Evolutionary conservation across 2,329 filamentous ascomycete species (phyloP), one percentile per base, ranked within the genome.

Genomic region (Aspergillus sp.): DNA sequence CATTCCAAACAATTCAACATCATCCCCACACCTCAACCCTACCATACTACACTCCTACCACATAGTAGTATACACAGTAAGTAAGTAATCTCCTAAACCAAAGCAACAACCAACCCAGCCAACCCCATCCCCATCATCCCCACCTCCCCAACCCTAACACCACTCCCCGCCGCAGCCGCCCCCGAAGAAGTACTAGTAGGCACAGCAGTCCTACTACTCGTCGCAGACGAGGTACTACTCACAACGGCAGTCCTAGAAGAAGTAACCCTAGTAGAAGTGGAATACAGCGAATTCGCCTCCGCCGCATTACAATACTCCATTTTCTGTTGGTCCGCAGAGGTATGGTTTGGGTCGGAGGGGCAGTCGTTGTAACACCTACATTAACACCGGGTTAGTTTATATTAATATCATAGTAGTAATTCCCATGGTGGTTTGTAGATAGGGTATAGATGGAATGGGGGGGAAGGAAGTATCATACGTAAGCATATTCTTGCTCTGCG

Each of bases 281-380:
- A 62, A 61, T 57, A 60, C 52, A 58, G 63, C 47, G 60, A 62
- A 66, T 73, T 76, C 62, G 78, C 76, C 21, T 71, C 71, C 8
- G 78, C 79, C 30, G 80, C 80, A 54, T 71, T 70, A 67, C 80
- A 82, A 71, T 76, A 78, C 25, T 74, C 71, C 57, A 44, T 67
- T 62, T 62, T 73, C 62, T 66, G 76, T 68, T 66, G 67, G 13
- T 76, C 58, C 32, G 71, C 74, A 32, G 69, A 69, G 58, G 69
- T 69, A 41, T 70, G 67, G 53, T 71, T 73, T 15, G 76, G 63
- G 67, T 82, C 79, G 64, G 77, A 73, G 55, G 86, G 85, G 77
- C 87, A 88, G 79, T 86, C 86, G 79, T 84, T 83, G 78, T 86
- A 88, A 82, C 86, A 88, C 32, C 81, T 82, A 25, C 6, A 25